Evolutionary conservation across 176 grass and related monocot species (phyloP), one percentile per base, ranked within the genome.

Genomic region (Dendrocalamus sinicus): DNA sequence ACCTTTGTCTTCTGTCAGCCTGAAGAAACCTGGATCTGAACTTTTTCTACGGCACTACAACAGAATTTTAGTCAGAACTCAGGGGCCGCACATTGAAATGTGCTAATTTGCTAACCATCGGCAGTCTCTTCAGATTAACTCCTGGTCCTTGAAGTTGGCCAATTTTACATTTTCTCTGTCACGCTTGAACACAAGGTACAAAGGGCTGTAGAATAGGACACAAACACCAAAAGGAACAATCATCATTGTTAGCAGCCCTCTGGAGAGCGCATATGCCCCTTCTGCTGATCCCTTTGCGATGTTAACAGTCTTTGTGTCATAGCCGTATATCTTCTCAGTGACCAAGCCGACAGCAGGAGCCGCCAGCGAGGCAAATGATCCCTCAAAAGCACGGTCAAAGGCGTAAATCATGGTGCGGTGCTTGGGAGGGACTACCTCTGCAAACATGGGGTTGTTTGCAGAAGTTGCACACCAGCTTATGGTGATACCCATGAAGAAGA

Each of bases 361-460:
- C 1, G 89, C 93, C 30, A 98, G 72, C 0, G 91, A 95, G 9
- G 96, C 83, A 1, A 98, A 93, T 0, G 96, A 98, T 54, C 93
- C 96, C 68, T 98, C 91, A 0, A 97, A 93, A 1, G 89, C 89
- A 45, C 88, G 88, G 58, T 97, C 91, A 10, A 97, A 97, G 30
- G 91, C 94, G 0, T 97, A 97, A 60, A 97, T 92, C 94, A 97
- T 96, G 16, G 91, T 92, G 6, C 91, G 89, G 67, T 97, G 94
- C 77, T 90, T 97, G 12, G 73, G 88, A 14, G 94, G 94, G 37
- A 94, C 91, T 5, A 98, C 93, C 80, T 95, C 91, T 0, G 93
- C 95, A 59, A 98, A 94, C 86, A 98, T 98, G 81, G 95, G 95
- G 72, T 95, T 94, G 80, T 98, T 98, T 3, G 95, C 93, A 2